These are phyloP conservation scores for Trichoderma asperelloides DNA, from an alignment of 495 filamentous ascomycete species.

Conservation along the genomic window DNA sequence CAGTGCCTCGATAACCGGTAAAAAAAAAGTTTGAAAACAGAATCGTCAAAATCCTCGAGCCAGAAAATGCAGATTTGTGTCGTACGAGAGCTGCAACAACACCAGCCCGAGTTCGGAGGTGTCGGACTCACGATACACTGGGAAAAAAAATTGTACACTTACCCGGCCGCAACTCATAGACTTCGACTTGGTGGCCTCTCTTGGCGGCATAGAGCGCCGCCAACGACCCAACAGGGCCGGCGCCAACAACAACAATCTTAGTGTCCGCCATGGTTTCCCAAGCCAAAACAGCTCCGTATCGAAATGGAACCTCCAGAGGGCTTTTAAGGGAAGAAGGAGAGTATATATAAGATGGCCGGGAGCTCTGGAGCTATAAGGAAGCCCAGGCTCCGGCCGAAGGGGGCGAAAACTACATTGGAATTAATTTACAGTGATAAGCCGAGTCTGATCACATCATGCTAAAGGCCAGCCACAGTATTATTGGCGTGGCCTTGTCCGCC, in stretches of 20 bases:
- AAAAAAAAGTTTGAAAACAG: background rate
- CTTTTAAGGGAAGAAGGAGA: background rate
- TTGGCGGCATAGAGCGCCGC: constrained; percentile 87
- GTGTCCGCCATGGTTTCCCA: constrained; percentile 29
- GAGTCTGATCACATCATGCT: background rate
- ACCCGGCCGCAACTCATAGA: constrained; percentile 93
- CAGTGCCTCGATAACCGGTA: background rate
- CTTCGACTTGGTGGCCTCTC: constrained; percentile 77
- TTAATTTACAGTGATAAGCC: too few species aligned
- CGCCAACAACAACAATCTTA: constrained; percentile 79
- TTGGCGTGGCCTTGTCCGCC: too few species aligned
- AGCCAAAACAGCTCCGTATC: background rate
- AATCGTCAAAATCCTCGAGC: background rate
- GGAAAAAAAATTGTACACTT: constrained; percentile 25
- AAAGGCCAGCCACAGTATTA: too few species aligned
- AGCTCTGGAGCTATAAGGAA: background rate
- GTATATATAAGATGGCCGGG: background rate
- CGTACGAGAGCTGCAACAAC: background rate
- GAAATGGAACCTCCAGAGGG: background rate
- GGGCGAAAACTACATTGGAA: background rate
- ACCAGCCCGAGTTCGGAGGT: background rate
- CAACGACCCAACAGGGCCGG: constrained; percentile 85
- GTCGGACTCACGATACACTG: background rate
- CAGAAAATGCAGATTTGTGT: background rate
- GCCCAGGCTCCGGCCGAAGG: background rate